A percentile compares a stretch with the other conserved stretches of the same genome.
Conservation (phyloP, 164 flowering plant species). For the Sedum album region DNA sequence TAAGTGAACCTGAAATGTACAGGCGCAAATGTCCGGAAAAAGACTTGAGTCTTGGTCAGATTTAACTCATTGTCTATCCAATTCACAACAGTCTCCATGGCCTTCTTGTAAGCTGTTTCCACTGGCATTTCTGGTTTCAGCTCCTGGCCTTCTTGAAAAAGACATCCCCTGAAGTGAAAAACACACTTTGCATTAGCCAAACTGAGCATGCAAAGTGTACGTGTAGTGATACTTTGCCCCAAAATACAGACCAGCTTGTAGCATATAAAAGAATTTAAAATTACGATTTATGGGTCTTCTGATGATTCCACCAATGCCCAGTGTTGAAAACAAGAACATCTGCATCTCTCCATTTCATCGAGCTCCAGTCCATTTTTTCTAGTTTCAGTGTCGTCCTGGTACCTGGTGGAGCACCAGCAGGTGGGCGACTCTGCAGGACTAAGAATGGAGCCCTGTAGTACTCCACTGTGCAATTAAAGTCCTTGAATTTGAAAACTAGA, state of each 20-base stretch:
- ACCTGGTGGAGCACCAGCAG: conserved; percentile 33
- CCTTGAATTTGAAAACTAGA: conserved; percentile 65
- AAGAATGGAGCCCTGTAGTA: conserved; percentile 91
- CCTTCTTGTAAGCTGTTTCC: conserved; percentile 49
- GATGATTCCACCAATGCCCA: conserved; percentile 98
- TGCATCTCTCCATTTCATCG: conserved; percentile 69
- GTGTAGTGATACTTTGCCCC: no score
- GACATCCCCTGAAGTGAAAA: conserved; percentile 58
- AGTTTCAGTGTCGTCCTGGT: conserved; percentile 55
- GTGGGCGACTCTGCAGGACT: conserved; percentile 75
- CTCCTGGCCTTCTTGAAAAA: conserved; percentile 64
- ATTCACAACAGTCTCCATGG: conserved; percentile 58
- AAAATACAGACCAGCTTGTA: no score
- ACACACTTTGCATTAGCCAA: neutral
- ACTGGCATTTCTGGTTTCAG: conserved; percentile 60
- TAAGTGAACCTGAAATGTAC: conserved; percentile 49
- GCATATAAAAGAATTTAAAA: neutral
- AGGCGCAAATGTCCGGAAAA: conserved; percentile 79
- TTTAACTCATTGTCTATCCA: conserved; percentile 60
- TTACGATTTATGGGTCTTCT: conserved; percentile 85
- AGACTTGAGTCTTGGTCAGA: conserved; percentile 62
- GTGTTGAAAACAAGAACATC: conserved; percentile 83
- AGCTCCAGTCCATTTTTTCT: conserved; percentile 87
- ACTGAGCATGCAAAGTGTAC: no score
- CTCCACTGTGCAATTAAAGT: conserved; percentile 88